A percentile compares a stretch with the other conserved stretches of the same genome.
Evolutionary conservation across 164 flowering plant genomes (phyloP).

Genomic region (Hamamelis virginiana): DNA sequence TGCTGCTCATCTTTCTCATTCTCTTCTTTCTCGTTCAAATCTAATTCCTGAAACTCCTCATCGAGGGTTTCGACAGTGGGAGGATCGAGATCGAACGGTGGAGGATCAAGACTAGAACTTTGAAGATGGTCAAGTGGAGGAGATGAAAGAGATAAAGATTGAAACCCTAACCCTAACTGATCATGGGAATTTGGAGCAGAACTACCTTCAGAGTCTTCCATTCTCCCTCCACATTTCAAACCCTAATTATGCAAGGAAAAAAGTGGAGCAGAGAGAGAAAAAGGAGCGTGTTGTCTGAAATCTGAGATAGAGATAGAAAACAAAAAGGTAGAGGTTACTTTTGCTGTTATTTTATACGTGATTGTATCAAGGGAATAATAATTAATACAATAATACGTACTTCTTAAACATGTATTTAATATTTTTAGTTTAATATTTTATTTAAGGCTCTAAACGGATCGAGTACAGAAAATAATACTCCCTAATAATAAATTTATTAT

Average conservation of each 20-base stretch:
- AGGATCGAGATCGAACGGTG: constrained; percentile 18
- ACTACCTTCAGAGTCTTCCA: constrained; percentile 29
- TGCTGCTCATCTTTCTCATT: background rate
- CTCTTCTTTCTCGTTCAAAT: constrained; percentile 1
- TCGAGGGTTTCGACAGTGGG: background rate
- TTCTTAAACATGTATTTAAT: no score
- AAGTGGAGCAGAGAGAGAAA: no score
- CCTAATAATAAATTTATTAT: no score
- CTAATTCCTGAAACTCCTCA: constrained; percentile 9
- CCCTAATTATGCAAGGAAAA: constrained; percentile 21
- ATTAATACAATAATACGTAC: no score
- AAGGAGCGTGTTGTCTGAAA: no score
- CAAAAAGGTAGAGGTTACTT: no score
- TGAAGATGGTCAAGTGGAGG: background rate
- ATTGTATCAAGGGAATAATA: no score
- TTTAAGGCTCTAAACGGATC: no score
- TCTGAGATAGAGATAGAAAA: no score
- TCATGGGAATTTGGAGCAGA: background rate
- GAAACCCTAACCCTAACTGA: constrained; percentile 17
- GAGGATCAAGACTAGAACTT: constrained; percentile 13
- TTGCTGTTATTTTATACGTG: no score
- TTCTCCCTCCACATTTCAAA: constrained; percentile 39
- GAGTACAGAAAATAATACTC: no score
- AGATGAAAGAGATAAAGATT: background rate
- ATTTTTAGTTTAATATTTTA: no score